Percentiles rank a stretch among this genome's conserved stretches.
phyloP scores from a whole-genome alignment of 192 early-diverging fungal genomes.

The Entophlyctis luteolus region DNA sequence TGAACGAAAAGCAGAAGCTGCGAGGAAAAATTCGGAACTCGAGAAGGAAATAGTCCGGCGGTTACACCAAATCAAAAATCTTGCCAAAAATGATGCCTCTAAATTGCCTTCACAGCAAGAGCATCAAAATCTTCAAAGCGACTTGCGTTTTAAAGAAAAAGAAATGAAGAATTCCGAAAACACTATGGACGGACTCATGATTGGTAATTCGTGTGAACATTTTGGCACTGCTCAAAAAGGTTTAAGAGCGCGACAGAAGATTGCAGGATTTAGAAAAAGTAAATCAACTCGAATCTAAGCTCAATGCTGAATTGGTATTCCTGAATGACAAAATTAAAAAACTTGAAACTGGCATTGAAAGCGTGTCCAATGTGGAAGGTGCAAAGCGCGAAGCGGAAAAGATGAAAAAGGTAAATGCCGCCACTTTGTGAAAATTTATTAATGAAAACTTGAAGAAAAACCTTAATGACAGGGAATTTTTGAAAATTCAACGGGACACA shows the following conservation, averaged over 20 bases:
- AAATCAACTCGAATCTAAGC: slow-evolving; percentile 53
- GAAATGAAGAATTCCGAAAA: slow-evolving; percentile 57
- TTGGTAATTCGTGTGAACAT: slow-evolving; percentile 25
- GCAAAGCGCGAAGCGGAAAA: slow-evolving; percentile 40
- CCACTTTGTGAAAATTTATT: background rate
- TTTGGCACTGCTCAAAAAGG: slow-evolving; percentile 3
- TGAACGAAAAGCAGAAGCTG: slow-evolving; percentile 29
- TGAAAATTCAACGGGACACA: slow-evolving; percentile 33
- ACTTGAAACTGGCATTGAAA: slow-evolving; percentile 31
- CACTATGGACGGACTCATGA: slow-evolving; percentile 48
- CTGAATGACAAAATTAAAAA: slow-evolving; percentile 37
- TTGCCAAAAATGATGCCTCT: slow-evolving; percentile 9
- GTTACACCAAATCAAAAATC: slow-evolving; percentile 42
- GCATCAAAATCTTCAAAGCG: slow-evolving; percentile 52
- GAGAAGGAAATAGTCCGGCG: slow-evolving; percentile 43
- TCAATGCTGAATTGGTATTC: slow-evolving; percentile 45
- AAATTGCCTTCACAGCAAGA: slow-evolving; percentile 43
- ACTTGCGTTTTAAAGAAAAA: slow-evolving; percentile 58
- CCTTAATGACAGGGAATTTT: slow-evolving; percentile 29
- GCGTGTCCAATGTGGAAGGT: slow-evolving; percentile 44
- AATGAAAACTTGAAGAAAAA: slow-evolving; percentile 32
- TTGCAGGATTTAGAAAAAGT: slow-evolving; percentile 57
- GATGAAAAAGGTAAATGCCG: slow-evolving; percentile 29
- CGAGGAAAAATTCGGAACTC: slow-evolving; percentile 22
- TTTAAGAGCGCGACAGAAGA: slow-evolving; percentile 47